phyloP scores from a whole-genome alignment of 1,284 basidiomycete species.

The Apiotrichum domesticum region DNA sequence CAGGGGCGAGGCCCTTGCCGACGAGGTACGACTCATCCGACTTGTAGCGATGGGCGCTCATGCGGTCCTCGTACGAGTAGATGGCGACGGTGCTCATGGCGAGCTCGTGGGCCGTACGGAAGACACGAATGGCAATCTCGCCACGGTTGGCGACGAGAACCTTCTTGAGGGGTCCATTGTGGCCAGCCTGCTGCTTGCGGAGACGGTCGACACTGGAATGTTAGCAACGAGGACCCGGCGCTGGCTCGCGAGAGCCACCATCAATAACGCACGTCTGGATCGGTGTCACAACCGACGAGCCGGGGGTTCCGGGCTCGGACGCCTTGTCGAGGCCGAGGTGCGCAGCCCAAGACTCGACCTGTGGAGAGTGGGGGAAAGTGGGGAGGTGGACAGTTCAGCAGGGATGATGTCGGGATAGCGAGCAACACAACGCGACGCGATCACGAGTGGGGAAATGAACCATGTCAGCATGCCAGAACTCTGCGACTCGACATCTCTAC shows the following conservation, averaged over 20 bases:
- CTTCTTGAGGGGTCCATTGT: constrained; percentile 83
- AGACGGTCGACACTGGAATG: constrained; percentile 72
- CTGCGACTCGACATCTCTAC: too few relatives aligned
- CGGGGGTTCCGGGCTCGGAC: constrained; percentile 28
- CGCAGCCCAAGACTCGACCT: constrained; percentile 42
- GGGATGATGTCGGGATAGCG: too few relatives aligned
- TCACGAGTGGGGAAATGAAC: too few relatives aligned
- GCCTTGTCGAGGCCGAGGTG: constrained; percentile 34
- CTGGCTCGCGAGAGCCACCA: not conserved
- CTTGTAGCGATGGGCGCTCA: constrained; percentile 98
- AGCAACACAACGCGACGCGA: too few relatives aligned
- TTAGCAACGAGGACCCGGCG: not conserved
- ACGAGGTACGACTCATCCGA: constrained; percentile 99
- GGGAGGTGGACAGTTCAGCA: too few relatives aligned
- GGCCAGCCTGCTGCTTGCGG: constrained; percentile 84
- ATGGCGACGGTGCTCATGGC: constrained; percentile 99
- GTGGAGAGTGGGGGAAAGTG: not conserved
- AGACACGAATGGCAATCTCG: constrained; percentile 98
- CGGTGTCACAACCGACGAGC: constrained; percentile 18
- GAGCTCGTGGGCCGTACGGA: constrained; percentile 96
- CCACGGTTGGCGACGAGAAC: constrained; percentile 94
- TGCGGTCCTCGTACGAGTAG: constrained; percentile 93
- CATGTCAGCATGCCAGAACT: too few relatives aligned
- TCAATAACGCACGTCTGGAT: constrained; percentile 34
- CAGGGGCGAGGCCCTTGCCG: constrained; percentile 89